These are phyloP conservation scores for Nannizziopsis arthrosporioides DNA, from an alignment of 2,329 filamentous ascomycete genomes.

Conservation along the genomic window DNA sequence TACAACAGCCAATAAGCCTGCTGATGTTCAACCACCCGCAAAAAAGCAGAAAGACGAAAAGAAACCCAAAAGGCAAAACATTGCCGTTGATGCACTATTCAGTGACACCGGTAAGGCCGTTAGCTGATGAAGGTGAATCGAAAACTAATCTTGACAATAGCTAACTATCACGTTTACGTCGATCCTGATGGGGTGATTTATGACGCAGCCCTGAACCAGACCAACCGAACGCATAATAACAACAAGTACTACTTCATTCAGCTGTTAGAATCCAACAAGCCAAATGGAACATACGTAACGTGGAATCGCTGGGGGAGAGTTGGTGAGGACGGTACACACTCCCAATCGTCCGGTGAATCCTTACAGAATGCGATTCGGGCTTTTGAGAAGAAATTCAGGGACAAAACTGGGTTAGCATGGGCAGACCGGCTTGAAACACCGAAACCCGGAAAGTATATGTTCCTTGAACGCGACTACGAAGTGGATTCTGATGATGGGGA, in stretches of 20 bases:
- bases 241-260: conserved; percentile 77
- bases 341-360: conserved; percentile 29
- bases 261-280: conserved; percentile 37
- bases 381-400: conserved; percentile 48
- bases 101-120: conserved; percentile 19
- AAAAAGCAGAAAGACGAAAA: conserved; percentile 34
- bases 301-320: conserved; percentile 80
- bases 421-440: conserved; percentile 36
- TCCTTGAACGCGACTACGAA: conserved; percentile 67
- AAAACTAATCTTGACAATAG: conserved; percentile 10
- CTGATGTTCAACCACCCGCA: conserved; percentile 18
- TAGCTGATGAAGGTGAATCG: neutral
- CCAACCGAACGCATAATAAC: conserved; percentile 58
- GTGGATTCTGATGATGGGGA: conserved; percentile 42
- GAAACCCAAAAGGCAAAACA: conserved; percentile 23
- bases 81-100: conserved; percentile 40
- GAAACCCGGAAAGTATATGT: conserved; percentile 57
- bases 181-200: conserved; percentile 56
- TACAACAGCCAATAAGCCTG: conserved; percentile 17
- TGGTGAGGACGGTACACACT: conserved; percentile 40
- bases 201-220: conserved; percentile 70
- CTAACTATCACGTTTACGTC: conserved; percentile 48
- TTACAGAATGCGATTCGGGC: conserved; percentile 31
- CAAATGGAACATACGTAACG: conserved; percentile 38
- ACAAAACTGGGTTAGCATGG: conserved; percentile 45